Conservation (phyloP, 2,329 filamentous ascomycete genomes). For the Fusarium sarcochroum region DNA sequence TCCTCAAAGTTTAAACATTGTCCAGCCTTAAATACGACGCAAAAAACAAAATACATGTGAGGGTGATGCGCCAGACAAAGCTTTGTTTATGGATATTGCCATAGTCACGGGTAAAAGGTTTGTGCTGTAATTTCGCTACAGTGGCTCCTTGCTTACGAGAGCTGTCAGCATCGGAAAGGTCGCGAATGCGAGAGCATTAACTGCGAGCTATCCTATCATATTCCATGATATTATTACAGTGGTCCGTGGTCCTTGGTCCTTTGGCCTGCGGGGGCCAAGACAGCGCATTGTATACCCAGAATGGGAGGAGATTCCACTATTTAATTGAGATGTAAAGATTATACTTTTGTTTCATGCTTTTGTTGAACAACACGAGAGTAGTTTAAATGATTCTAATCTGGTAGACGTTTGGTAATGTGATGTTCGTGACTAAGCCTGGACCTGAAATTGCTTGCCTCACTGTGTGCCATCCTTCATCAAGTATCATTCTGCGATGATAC, state of each 20-base stretch:
- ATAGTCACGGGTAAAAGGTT: neutral
- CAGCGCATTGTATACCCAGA: conserved; percentile 23
- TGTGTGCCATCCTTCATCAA: conserved; percentile 13
- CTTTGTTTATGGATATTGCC: neutral
- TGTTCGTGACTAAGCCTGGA: neutral
- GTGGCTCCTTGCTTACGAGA: conserved; percentile 21
- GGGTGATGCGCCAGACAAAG: neutral
- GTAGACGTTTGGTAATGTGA: neutral
- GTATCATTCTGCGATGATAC: conserved; percentile 25
- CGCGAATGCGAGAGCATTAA: neutral
- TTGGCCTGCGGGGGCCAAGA: neutral
- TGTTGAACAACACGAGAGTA: too few species aligned
- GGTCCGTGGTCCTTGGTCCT: too few species aligned
- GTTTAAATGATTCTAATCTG: too few species aligned
- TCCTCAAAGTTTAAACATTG: neutral
- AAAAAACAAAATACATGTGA: neutral
- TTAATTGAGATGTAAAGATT: neutral
- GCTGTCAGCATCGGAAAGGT: conserved; percentile 14
- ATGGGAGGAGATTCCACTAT: neutral
- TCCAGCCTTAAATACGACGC: neutral
- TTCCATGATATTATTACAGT: neutral
- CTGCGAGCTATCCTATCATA: conserved; percentile 1
- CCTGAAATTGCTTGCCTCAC: neutral
- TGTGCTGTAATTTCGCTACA: conserved; percentile 14
- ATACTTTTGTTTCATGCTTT: too few species aligned